Evolutionary conservation across 2,329 filamentous ascomycete genomes (phyloP), one percentile per base, ranked within the genome.

Genomic region (Venturia effusa): DNA sequence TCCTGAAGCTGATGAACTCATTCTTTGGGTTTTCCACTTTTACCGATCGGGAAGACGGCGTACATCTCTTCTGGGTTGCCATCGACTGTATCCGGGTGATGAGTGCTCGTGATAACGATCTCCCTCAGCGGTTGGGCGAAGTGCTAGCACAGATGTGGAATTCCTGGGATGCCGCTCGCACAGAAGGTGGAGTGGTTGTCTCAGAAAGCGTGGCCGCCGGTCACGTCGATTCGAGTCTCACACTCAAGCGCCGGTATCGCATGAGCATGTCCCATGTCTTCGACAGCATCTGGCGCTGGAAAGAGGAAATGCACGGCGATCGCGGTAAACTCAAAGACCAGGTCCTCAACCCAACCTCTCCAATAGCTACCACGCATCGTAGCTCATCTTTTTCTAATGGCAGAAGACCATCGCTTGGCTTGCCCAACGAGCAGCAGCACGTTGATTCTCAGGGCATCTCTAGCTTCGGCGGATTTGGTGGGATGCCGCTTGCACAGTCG

Each of bases 91-190:
- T 93, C 60, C 82, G 89, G 40, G 82, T 83, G 61, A 88, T 89
- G 59, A 91, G 88, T 67, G 87, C 92, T 22, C 83, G 87, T 54
- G 83, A 87, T 66, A 93, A 93, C 70, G 90, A 94, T 70, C 80
- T 94, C 13, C 86, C 90, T 63, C 90, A 88, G 80, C 84, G 90
- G 39, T 80, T 93, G 66, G 88, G 89, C 2, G 90, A 93, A 76
- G 82, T 94, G n/a, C 88, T 93, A 80, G 89, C 90, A 6, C 90
- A 93, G 75, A 88, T 94, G 74, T 94, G 89, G 88, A 90, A 91
- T 69, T 87, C 59, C 11, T 64, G 61, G 34, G 61, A 62, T 40
- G 40, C 61, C 19, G 54, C 32, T 6, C 62, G 61, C 19, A 60
- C 34, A 4, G 62, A 63, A 17, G 32, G 64, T 32, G 37, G 64